These are phyloP conservation scores for Calonectria pauciramosa DNA, from an alignment of 2,329 filamentous ascomycete genomes.

Conservation along the genomic window DNA sequence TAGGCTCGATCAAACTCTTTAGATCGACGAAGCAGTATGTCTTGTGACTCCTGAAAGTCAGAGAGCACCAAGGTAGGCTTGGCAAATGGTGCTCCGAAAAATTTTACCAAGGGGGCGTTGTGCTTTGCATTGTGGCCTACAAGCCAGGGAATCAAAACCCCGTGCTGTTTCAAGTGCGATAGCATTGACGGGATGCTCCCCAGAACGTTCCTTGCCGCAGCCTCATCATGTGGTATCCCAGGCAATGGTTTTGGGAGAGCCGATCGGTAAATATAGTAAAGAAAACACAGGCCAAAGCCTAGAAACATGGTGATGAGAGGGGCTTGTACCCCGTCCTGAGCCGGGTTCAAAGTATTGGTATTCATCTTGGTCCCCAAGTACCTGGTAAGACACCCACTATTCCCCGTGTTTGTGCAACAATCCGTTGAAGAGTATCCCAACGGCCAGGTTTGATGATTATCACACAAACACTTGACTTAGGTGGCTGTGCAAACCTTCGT, in stretches of 20 bases:
- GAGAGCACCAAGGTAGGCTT: constrained; percentile 34
- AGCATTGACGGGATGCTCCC: not conserved
- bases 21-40: constrained; percentile 29
- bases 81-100: constrained; percentile 27
- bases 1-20: constrained; percentile 35
- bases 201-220: not conserved
- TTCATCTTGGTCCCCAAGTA: no score
- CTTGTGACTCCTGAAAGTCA: constrained; percentile 34
- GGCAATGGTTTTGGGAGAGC: constrained; percentile 2
- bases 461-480: no score
- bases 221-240: not conserved
- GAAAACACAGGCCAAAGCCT: not conserved
- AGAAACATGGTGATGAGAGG: not conserved
- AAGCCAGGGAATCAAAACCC: constrained; percentile 33
- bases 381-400: no score
- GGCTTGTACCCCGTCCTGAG: no score
- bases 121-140: constrained; percentile 24
- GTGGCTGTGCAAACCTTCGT: no score
- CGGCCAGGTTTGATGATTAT: no score
- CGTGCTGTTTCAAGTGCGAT: not conserved
- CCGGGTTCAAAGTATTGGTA: no score
- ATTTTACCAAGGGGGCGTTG: constrained; percentile 29
- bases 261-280: not conserved
- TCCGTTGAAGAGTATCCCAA: no score
- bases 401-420: no score